Evolutionary conservation across 2,329 filamentous ascomycete species (phyloP).

Genomic region (Cordyceps sp.): DNA sequence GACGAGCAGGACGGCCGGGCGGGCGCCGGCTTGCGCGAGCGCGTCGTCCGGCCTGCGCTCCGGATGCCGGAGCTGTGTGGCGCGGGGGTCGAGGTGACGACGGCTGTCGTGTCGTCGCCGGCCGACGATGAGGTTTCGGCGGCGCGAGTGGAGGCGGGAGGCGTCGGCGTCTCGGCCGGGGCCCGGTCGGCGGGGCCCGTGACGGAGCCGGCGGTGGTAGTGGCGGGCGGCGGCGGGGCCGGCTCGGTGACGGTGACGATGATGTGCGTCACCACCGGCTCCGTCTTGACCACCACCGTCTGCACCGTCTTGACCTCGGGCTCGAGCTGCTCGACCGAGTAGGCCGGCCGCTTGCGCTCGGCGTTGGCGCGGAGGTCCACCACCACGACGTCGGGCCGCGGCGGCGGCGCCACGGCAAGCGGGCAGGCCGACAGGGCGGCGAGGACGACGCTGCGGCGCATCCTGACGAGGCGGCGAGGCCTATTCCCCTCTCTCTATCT

Average conservation of each 20-base stretch:
- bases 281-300: constrained; percentile 14
- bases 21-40: too few species aligned
- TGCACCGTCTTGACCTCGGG: constrained; percentile 18
- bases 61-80: too few species aligned
- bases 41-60: too few species aligned
- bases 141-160: too few species aligned
- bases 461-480: too few species aligned
- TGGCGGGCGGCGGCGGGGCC: constrained; percentile 6
- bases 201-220: constrained; percentile 3
- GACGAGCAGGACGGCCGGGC: too few species aligned
- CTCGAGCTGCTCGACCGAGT: constrained; percentile 22
- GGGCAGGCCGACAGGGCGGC: constrained; percentile 13
- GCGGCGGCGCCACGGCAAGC: too few species aligned
- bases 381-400: constrained; percentile 12
- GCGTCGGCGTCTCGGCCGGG: background rate
- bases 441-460: too few species aligned
- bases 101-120: too few species aligned
- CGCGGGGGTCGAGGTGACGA: too few species aligned
- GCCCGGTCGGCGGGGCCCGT: background rate
- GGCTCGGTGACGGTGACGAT: constrained; percentile 14
- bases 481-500: too few species aligned
- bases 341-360: constrained; percentile 14
- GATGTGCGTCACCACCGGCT: constrained; percentile 10
- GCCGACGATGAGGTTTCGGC: too few species aligned
- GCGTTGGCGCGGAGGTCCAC: constrained; percentile 8